These are phyloP conservation scores for Agroathelia rolfsii DNA, from an alignment of 1,284 basidiomycete species.

Conservation along the genomic window DNA sequence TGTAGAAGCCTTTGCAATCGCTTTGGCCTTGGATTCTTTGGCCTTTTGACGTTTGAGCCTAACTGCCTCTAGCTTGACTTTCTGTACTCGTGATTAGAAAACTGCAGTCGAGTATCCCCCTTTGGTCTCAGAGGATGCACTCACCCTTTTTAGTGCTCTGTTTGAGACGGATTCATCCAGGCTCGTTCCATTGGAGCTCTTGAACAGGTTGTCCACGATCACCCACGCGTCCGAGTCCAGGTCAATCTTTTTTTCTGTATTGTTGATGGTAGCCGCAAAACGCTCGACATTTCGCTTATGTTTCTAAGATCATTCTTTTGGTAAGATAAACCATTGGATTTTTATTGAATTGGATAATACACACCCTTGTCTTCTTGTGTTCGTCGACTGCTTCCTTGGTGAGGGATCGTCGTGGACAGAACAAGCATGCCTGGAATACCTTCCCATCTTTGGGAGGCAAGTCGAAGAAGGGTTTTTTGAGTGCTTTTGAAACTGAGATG, in stretches of 20 bases:
- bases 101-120: background rate
- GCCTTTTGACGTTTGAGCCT: slow-evolving; percentile 29
- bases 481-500: no score
- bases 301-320: slow-evolving; percentile 29
- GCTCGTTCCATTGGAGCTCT: slow-evolving; percentile 3
- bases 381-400: slow-evolving; percentile 55
- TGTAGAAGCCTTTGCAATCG: slow-evolving; percentile 17
- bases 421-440: slow-evolving; percentile 52
- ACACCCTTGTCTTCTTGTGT: slow-evolving; percentile 59
- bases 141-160: slow-evolving; percentile 46
- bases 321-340: slow-evolving; percentile 3
- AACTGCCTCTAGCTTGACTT: slow-evolving; percentile 27
- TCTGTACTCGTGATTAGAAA: slow-evolving; percentile 23
- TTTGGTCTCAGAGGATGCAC: no score
- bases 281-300: slow-evolving; percentile 50
- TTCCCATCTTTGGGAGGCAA: no score
- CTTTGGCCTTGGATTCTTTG: slow-evolving; percentile 24
- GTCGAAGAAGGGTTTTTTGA: no score
- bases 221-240: no score
- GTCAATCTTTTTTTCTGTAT: slow-evolving; percentile 30
- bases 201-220: slow-evolving; percentile 22
- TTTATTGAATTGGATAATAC: slow-evolving; percentile 22
- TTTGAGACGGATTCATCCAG: slow-evolving; percentile 29
- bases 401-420: slow-evolving; percentile 68
- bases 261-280: slow-evolving; percentile 31